A percentile compares a stretch with the other conserved stretches of the same genome.
Conservation (phyloP, 2,329 filamentous ascomycete genomes). For the Penicillium sp. region DNA sequence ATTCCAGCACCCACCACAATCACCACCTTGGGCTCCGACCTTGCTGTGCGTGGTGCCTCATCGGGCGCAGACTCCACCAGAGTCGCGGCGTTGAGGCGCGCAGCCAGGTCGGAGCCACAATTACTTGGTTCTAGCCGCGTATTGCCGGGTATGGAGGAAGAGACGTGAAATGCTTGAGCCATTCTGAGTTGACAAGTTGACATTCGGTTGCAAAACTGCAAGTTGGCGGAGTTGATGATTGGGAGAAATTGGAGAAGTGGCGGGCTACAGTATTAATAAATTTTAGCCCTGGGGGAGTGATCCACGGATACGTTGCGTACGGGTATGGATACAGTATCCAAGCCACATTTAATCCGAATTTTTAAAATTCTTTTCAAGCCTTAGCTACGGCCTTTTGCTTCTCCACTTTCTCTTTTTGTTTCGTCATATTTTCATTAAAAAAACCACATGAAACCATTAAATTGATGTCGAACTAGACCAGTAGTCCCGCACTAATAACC, state of each 20-base stretch:
- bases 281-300: not conserved
- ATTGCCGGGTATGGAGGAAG: slow-evolving; percentile 11
- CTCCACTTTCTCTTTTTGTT: not conserved
- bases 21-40: slow-evolving; percentile 25
- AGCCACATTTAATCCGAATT: not conserved
- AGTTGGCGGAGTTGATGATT: not conserved
- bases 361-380: not conserved
- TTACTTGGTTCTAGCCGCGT: slow-evolving; percentile 27
- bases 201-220: slow-evolving; percentile 16
- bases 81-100: slow-evolving; percentile 18
- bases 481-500: not conserved
- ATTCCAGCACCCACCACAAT: slow-evolving; percentile 39
- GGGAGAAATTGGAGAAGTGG: not conserved
- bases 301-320: not conserved
- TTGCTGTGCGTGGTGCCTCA: slow-evolving; percentile 23
- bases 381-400: no score
- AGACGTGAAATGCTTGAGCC: slow-evolving; percentile 29
- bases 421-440: not conserved
- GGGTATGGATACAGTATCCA: not conserved
- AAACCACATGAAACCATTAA: no score
- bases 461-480: no score
- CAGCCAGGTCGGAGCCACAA: slow-evolving; percentile 25
- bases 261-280: not conserved
- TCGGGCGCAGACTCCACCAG: slow-evolving; percentile 15
- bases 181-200: slow-evolving; percentile 33